Percentiles rank a stretch among this genome's conserved stretches.
phyloP scores from a whole-genome alignment of 2,329 filamentous ascomycete genomes.

The Cercospora nicotianae region DNA sequence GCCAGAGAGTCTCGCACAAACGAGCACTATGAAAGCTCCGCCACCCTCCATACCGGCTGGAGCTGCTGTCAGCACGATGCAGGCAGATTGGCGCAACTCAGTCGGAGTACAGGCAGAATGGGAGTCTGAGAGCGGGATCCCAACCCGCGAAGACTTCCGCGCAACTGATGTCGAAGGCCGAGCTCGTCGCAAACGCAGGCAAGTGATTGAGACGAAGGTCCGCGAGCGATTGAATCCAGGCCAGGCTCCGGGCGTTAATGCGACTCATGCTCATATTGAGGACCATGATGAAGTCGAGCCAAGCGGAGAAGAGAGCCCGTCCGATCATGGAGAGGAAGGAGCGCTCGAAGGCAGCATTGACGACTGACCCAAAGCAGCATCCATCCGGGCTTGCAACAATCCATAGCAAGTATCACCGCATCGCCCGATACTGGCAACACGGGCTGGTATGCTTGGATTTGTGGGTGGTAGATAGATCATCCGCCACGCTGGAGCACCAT shows the following conservation, averaged over 20 bases:
- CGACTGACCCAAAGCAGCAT: neutral
- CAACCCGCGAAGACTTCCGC: neutral
- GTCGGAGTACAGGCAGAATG: neutral
- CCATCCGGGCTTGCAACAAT: neutral
- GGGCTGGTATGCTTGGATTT: neutral
- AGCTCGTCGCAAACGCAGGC: constrained; percentile 2
- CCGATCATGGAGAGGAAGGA: neutral
- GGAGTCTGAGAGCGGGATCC: neutral
- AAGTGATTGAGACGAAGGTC: neutral
- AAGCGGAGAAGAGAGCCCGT: neutral
- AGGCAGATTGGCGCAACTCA: neutral
- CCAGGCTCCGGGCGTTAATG: neutral
- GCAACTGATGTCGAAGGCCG: neutral
- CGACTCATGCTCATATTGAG: too few relatives aligned
- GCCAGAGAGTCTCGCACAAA: neutral
- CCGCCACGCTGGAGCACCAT: neutral
- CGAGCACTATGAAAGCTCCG: neutral
- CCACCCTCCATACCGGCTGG: neutral
- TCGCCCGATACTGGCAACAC: neutral
- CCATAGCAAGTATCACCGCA: neutral
- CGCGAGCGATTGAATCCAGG: neutral
- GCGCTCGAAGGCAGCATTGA: neutral
- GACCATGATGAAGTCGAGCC: neutral
- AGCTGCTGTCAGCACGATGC: too few relatives aligned
- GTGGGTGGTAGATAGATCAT: neutral